phyloP scores from a whole-genome alignment of 306 rosid genomes.

The Ormosia emarginata region DNA sequence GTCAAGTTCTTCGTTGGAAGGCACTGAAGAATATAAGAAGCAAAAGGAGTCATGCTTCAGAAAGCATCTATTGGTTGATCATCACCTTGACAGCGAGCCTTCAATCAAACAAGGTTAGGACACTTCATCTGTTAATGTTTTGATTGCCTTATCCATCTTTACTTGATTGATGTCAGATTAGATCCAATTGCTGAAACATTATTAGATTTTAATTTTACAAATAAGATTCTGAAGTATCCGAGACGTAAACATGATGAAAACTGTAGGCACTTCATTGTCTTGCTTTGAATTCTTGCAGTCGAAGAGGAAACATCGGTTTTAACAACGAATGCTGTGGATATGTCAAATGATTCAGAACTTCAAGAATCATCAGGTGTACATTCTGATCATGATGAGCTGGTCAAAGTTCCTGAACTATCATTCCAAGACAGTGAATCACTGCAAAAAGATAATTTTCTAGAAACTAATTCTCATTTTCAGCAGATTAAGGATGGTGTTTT shows the following conservation, averaged over 20 bases:
- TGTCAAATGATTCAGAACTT: slow-evolving; percentile 31
- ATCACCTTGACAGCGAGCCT: slow-evolving; percentile 31
- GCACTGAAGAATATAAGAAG: slow-evolving; percentile 24
- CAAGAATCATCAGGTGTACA: slow-evolving; percentile 18
- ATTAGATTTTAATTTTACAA: neutral
- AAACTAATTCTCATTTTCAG: slow-evolving; percentile 11
- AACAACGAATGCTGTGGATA: slow-evolving; percentile 5
- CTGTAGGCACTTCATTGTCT: slow-evolving; percentile 10
- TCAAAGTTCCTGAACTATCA: slow-evolving; percentile 21
- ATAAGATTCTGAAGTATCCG: neutral
- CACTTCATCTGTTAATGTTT: neutral
- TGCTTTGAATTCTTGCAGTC: slow-evolving; percentile 41
- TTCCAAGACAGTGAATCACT: slow-evolving; percentile 22
- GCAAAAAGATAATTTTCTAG: slow-evolving; percentile 8
- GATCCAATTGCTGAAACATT: neutral
- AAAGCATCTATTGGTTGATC: slow-evolving; percentile 22
- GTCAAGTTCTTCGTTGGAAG: neutral
- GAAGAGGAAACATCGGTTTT: slow-evolving; percentile 27
- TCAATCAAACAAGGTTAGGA: slow-evolving; percentile 52
- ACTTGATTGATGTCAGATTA: neutral
- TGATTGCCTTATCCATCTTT: neutral
- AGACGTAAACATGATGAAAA: neutral
- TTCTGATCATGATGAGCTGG: slow-evolving; percentile 27
- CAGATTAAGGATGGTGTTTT: slow-evolving; percentile 20
- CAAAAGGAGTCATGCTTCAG: slow-evolving; percentile 17